These are phyloP conservation scores for Thielaviopsis euricoi DNA, from an alignment of 2,329 filamentous ascomycete genomes.

Conservation along the genomic window DNA sequence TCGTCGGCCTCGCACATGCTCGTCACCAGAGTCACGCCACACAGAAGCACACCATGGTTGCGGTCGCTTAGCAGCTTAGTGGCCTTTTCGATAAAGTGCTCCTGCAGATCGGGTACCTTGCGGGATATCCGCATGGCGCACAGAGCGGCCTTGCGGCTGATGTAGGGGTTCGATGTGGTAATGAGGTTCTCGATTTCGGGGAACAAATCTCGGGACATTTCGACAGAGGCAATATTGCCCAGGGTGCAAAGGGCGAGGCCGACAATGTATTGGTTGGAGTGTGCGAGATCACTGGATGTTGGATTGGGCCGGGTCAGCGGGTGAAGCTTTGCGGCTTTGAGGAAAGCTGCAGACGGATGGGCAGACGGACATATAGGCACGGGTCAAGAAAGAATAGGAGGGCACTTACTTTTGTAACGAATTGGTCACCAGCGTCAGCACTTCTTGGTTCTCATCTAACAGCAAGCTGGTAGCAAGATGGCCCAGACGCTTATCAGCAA, in stretches of 20 bases:
- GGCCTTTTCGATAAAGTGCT: conserved; percentile 93
- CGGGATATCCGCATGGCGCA: conserved; percentile 98
- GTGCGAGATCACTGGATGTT: conserved; percentile 63
- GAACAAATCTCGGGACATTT: conserved; percentile 97
- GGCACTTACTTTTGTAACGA: conserved; percentile 76
- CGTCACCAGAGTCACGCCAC: conserved; percentile 76
- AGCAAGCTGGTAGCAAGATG: conserved; percentile 93
- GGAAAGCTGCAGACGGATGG: too few relatives aligned
- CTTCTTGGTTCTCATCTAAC: conserved; percentile 96
- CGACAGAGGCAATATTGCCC: conserved; percentile 91
- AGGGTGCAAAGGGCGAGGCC: conserved; percentile 90
- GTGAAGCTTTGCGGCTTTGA: neutral
- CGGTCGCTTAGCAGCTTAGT: conserved; percentile 75
- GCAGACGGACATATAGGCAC: too few relatives aligned
- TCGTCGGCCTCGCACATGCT: conserved; percentile 93
- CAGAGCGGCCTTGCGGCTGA: conserved; percentile 89
- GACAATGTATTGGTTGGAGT: conserved; percentile 97
- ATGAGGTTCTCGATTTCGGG: conserved; percentile 86
- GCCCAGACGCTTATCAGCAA: conserved; percentile 91
- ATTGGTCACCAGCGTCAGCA: conserved; percentile 91
- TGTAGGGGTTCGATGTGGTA: conserved; percentile 93
- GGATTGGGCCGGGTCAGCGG: conserved; percentile 11
- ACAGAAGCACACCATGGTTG: conserved; percentile 90
- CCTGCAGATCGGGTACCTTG: conserved; percentile 92
- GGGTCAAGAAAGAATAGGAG: neutral